A percentile compares a stretch with the other conserved stretches of the same genome.
These are phyloP conservation scores for Falciphora oryzae DNA, from an alignment of 2,329 filamentous ascomycete species.

Conservation along the genomic window DNA sequence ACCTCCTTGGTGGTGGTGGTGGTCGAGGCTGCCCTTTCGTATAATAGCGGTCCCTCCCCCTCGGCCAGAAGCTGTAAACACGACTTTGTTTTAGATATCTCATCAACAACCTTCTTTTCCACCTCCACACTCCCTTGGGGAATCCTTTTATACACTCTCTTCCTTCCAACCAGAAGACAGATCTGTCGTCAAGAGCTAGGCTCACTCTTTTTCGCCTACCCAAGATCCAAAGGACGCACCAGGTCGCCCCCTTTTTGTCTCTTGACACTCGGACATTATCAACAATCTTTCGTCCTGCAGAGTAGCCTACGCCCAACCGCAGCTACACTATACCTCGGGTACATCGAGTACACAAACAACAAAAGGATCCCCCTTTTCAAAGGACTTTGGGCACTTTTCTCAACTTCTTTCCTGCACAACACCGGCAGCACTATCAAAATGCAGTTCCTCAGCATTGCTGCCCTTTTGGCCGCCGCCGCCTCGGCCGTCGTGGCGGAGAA, in stretches of 20 bases:
- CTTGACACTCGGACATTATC: background rate
- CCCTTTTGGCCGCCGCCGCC: conserved; percentile 35
- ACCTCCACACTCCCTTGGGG: background rate
- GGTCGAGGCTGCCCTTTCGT: background rate
- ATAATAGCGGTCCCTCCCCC: background rate
- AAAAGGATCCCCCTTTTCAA: background rate
- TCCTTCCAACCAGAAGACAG: background rate
- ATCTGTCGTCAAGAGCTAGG: background rate
- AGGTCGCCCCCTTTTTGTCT: background rate
- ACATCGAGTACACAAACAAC: background rate
- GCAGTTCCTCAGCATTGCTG: conserved; percentile 44
- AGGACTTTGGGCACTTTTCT: background rate
- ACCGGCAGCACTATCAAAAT: conserved; percentile 36
- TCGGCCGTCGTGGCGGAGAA: conserved; percentile 38
- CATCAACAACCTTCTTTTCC: background rate
- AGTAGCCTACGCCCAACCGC: background rate
- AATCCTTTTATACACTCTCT: background rate
- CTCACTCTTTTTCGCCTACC: background rate
- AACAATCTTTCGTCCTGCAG: background rate
- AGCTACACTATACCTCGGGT: background rate
- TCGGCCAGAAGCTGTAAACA: background rate
- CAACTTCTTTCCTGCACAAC: background rate
- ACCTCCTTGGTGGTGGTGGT: background rate
- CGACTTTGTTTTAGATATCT: background rate
- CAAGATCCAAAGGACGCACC: background rate